Evolutionary conservation across 1,284 basidiomycete species (phyloP).

Genomic region (Pisolithus thermaeus): DNA sequence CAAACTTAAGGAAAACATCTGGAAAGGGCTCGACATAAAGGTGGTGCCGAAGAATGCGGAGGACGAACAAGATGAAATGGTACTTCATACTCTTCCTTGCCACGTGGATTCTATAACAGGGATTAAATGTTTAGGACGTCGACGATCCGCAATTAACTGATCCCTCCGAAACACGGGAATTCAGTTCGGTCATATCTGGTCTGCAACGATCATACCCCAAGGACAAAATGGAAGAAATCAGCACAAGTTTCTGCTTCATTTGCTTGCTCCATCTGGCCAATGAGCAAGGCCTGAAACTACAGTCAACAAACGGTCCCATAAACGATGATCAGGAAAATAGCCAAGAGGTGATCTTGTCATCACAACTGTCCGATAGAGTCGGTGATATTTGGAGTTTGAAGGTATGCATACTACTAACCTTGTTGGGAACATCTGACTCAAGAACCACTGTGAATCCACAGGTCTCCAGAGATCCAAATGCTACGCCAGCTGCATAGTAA

Average conservation of each 20-base stretch:
- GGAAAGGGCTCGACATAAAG: conserved; percentile 84
- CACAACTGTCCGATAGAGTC: conserved; percentile 37
- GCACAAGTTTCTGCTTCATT: conserved; percentile 99
- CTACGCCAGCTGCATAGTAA: conserved; percentile 45
- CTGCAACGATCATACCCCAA: conserved; percentile 80
- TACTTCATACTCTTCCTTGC: conserved; percentile 25
- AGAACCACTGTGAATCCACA: conserved; percentile 23
- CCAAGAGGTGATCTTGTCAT: conserved; percentile 17
- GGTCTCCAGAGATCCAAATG: conserved; percentile 71
- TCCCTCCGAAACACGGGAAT: conserved; percentile 65
- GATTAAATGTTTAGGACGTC: conserved; percentile 38
- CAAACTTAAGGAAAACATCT: conserved; percentile 97
- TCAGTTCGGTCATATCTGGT: conserved; percentile 79
- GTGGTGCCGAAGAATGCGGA: conserved; percentile 38
- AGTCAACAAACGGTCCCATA: conserved; percentile 26
- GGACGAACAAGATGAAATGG: conserved; percentile 50
- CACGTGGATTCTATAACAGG: conserved; percentile 7
- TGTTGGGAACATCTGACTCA: neutral
- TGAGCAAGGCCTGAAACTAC: conserved; percentile 86
- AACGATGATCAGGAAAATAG: conserved; percentile 31
- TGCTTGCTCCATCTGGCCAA: conserved; percentile 94
- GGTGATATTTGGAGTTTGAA: conserved; percentile 76
- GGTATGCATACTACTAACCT: conserved; percentile 43
- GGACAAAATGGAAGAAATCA: conserved; percentile 97
- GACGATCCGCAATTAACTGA: conserved; percentile 51